These are phyloP conservation scores for Goffeauzyma gilvescens DNA, from an alignment of 768 basidiomycete genomes.

Conservation along the genomic window DNA sequence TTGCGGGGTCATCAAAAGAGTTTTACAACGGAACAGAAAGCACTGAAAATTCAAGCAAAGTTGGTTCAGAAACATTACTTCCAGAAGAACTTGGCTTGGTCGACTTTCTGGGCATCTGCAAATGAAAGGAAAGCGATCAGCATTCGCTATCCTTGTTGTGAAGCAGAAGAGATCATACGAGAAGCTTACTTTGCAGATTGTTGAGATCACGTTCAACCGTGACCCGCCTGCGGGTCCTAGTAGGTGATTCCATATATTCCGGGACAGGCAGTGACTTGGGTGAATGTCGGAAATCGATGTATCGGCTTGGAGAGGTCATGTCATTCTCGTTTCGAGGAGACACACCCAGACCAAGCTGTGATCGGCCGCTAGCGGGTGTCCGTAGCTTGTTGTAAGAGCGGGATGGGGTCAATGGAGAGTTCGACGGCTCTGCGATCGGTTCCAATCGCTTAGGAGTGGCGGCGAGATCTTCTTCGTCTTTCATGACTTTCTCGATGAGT, in stretches of 20 bases:
- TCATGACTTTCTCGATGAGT: slow-evolving; percentile 19
- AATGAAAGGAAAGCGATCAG: too few relatives aligned
- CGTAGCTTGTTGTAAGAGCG: not conserved
- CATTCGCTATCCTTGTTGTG: too few relatives aligned
- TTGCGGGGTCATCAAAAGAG: too few relatives aligned
- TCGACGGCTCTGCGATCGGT: not conserved
- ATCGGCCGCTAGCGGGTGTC: not conserved
- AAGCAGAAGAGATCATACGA: too few relatives aligned
- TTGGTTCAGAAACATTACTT: too few relatives aligned
- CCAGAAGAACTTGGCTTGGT: too few relatives aligned
- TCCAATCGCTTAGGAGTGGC: not conserved
- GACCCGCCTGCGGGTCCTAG: slow-evolving; percentile 18
- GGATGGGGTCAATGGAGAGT: not conserved
- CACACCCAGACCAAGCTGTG: too few relatives aligned
- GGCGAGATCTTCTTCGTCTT: not conserved
- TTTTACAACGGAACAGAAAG: too few relatives aligned
- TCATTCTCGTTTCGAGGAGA: not conserved
- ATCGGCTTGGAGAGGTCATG: not conserved
- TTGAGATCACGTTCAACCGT: slow-evolving; percentile 30
- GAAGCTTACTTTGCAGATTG: slow-evolving; percentile 9
- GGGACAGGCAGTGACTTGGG: slow-evolving; percentile 8
- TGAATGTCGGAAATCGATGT: not conserved
- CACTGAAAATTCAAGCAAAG: too few relatives aligned
- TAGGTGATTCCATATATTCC: slow-evolving; percentile 8
- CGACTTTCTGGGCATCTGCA: too few relatives aligned